Evolutionary conservation across 192 early-diverging fungal genomes (phyloP).

Genomic region (Coemansia sp.): DNA sequence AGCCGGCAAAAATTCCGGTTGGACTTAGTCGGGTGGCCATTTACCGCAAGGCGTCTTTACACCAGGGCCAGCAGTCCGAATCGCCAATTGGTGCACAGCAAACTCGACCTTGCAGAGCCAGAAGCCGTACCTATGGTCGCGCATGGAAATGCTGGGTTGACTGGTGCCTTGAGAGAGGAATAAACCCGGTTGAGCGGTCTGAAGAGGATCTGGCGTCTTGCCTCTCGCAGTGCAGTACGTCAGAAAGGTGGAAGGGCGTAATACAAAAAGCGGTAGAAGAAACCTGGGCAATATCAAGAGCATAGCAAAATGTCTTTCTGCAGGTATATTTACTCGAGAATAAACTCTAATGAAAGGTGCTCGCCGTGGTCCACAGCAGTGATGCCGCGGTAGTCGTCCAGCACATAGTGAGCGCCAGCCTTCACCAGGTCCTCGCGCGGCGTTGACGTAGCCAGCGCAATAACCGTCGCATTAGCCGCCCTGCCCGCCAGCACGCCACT

Average conservation of each 20-base stretch:
- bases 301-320: too few relatives aligned
- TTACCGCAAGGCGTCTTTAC: background rate
- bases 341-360: background rate
- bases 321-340: background rate
- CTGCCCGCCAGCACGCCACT: constrained; percentile 31
- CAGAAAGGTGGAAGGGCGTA: too few relatives aligned
- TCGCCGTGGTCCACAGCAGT: constrained; percentile 5
- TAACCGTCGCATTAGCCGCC: constrained; percentile 25
- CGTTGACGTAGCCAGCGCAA: constrained; percentile 34
- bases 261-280: too few relatives aligned
- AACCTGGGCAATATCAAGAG: too few relatives aligned
- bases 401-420: constrained; percentile 32
- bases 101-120: background rate
- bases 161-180: background rate
- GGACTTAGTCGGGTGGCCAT: too few relatives aligned
- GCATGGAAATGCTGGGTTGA: background rate
- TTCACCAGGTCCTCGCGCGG: constrained; percentile 1
- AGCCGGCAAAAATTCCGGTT: too few relatives aligned
- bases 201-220: too few relatives aligned
- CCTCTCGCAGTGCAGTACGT: too few relatives aligned
- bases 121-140: background rate
- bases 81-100: background rate
- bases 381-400: constrained; percentile 21
- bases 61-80: background rate
- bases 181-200: too few relatives aligned